Conservation (phyloP, 108 stramenopile genomes). For the Pseudonitzschia multiseries region DNA sequence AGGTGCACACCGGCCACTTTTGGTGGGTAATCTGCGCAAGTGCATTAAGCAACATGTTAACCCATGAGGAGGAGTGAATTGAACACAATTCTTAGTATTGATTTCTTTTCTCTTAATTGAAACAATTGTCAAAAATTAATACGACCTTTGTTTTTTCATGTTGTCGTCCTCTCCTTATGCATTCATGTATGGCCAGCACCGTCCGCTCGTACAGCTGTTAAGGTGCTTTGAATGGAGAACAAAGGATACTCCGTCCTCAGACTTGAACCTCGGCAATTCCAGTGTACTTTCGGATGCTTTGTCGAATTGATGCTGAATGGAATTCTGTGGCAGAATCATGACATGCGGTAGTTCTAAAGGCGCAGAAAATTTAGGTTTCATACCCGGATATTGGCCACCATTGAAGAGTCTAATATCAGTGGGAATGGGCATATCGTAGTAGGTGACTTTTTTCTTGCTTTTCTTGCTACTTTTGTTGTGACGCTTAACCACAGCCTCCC, state of each 20-base stretch:
- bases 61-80: too few relatives aligned
- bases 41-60: too few relatives aligned
- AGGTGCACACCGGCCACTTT: too few relatives aligned
- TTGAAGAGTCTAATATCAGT: background rate
- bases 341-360: conserved; percentile 9
- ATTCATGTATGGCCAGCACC: conserved; percentile 4
- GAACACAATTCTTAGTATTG: too few relatives aligned
- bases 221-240: background rate
- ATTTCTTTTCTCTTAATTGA: too few relatives aligned
- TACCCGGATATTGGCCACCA: background rate
- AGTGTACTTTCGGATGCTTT: background rate
- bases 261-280: conserved; percentile 5
- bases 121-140: too few relatives aligned
- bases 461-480: background rate
- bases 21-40: too few relatives aligned
- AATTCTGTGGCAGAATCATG: background rate
- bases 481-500: background rate
- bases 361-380: background rate
- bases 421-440: background rate
- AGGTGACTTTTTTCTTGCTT: too few relatives aligned
- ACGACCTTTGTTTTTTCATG: too few relatives aligned
- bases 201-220: background rate
- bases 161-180: background rate
- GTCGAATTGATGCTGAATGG: background rate
- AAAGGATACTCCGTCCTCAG: background rate